Base-by-base conservation (phyloP, 352 stramenopile genomes). In the Phytophthora colocasiae region DNA sequence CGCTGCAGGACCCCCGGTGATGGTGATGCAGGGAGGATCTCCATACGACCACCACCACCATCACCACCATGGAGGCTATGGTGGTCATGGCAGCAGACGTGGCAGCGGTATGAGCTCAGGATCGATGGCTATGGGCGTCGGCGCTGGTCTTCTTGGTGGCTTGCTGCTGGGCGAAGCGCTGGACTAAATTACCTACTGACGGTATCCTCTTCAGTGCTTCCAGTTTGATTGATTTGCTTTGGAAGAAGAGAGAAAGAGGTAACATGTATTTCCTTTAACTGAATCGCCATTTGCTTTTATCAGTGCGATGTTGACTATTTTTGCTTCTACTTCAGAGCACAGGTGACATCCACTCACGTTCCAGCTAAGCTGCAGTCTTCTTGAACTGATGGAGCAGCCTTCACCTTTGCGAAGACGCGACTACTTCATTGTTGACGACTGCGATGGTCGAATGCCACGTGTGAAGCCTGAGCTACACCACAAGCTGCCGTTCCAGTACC, bases 91-190 rank as follows among this genome's bases (percentile, higher is more conserved):
- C 4, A 36, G 31, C 31, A 36, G 31, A 36, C 31, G 31, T 36
- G 31, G 55, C 8, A 75, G 77, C n/a, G 67, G 72, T 32, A 73
- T 70, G 54, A 78, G 65, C 63, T 73, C 56, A 2, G 66, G 70
- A 24, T 58, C 81, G 26, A 75, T 92, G 62, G 87, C 85, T 9
- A 75, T 96, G 50, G 87, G 87, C 22, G 77, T 92, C 19, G 87
- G 85, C 22, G 85, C 81, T 4, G 85, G 85, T 58, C 64, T 94
- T n/a, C 64, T 92, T 34, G 87, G 87, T 41, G 87, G 87, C 11
- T 67, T 93, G 64, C 52, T 96, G 27, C 74, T 96, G 0, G 87
- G 85, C n/a, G 87, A 92, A 66, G 73, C 76, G 10, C 62, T 92
- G 26, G 81, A 90, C 17, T 71, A 81, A 36, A 36, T 4, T 36